Evolutionary conservation across 345 rosid species (phyloP).

Genomic region (Salix viminalis): DNA sequence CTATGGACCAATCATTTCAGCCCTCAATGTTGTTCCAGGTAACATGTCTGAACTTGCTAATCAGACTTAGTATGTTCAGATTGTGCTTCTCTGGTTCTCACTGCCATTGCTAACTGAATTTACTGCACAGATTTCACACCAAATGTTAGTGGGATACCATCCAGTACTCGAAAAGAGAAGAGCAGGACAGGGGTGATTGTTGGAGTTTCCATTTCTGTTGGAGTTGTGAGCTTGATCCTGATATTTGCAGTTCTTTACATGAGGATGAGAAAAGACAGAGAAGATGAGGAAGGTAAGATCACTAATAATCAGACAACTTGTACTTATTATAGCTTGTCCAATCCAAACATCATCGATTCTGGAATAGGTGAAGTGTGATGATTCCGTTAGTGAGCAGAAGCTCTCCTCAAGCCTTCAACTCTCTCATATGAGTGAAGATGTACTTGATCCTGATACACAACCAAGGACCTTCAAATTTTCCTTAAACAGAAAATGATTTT

Average conservation of each 20-base stretch:
- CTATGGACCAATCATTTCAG: slow-evolving; percentile 57
- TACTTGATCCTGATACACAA: background rate
- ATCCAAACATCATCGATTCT: background rate
- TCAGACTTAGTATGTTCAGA: background rate
- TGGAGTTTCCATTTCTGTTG: slow-evolving; percentile 18
- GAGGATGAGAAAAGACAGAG: background rate
- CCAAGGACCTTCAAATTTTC: background rate
- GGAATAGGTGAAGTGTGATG: no score
- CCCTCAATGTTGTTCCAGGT: slow-evolving; percentile 34
- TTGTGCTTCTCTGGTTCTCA: background rate
- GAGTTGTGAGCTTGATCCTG: slow-evolving; percentile 9
- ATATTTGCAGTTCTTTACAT: background rate
- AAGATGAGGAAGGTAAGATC: slow-evolving; percentile 26
- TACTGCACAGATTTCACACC: slow-evolving; percentile 18
- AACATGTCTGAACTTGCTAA: background rate
- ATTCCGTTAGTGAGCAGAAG: background rate
- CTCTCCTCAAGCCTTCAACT: background rate
- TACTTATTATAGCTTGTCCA: background rate
- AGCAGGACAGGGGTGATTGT: slow-evolving; percentile 22
- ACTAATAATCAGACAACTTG: background rate
- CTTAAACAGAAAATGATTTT: background rate
- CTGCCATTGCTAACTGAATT: background rate
- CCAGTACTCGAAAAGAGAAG: background rate
- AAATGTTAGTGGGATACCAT: slow-evolving; percentile 22
- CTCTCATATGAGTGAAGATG: background rate